phyloP scores from a whole-genome alignment of 2,329 filamentous ascomycete genomes.

The Fusarium neocosmosporiellum region DNA sequence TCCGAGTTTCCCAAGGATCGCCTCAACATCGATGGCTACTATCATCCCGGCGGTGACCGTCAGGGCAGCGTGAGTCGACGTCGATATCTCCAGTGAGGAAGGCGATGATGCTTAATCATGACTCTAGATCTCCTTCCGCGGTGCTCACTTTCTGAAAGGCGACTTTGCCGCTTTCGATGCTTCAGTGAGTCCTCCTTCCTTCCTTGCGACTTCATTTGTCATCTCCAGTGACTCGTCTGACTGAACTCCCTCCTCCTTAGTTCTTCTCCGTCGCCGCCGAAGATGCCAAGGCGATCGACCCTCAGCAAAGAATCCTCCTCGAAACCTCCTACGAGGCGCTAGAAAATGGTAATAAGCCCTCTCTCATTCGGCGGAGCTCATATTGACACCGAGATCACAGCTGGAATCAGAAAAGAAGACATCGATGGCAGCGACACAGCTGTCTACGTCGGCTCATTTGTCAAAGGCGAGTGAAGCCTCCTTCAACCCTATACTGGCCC shows the following conservation, averaged over 20 bases:
- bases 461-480: constrained; percentile 53
- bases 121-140: constrained; percentile 57
- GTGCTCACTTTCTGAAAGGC: constrained; percentile 62
- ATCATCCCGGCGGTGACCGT: constrained; percentile 62
- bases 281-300: constrained; percentile 64
- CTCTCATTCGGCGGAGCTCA: neutral
- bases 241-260: constrained; percentile 42
- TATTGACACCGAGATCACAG: constrained; percentile 40
- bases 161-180: constrained; percentile 62
- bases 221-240: neutral
- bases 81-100: neutral
- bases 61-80: constrained; percentile 58
- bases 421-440: constrained; percentile 57
- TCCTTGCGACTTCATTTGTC: neutral
- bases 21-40: constrained; percentile 64
- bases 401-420: constrained; percentile 57
- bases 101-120: constrained; percentile 14
- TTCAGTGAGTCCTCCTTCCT: constrained; percentile 50
- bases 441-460: constrained; percentile 64
- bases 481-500: neutral
- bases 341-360: constrained; percentile 55
- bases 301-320: constrained; percentile 63
- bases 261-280: constrained; percentile 63
- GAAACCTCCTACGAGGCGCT: constrained; percentile 63
- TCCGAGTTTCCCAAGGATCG: constrained; percentile 60